phyloP scores from a whole-genome alignment of 805 yeast genomes.

The Ogataea philodendri region DNA sequence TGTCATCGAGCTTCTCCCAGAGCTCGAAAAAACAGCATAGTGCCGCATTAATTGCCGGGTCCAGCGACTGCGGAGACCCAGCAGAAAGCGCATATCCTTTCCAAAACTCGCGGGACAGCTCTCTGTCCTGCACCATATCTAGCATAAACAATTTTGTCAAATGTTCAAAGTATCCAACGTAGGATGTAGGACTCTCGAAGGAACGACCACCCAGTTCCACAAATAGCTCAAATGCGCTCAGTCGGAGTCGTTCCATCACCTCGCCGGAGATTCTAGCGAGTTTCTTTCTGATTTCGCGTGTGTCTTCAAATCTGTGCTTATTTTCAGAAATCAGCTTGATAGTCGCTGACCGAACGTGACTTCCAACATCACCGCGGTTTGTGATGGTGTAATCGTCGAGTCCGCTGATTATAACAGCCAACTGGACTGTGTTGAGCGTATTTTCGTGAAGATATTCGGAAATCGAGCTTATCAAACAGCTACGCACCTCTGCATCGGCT shows the following conservation, averaged over 20 bases:
- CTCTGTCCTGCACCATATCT: constrained; percentile 10
- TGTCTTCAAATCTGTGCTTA: constrained; percentile 13
- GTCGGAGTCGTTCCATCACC: constrained; percentile 54
- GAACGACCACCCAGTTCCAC: constrained; percentile 26
- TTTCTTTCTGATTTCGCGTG: constrained; percentile 29
- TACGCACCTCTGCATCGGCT: constrained; percentile 32
- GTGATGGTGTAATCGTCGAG: constrained; percentile 78
- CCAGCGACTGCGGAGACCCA: constrained; percentile 56
- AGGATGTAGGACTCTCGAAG: neutral
- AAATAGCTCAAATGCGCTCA: constrained; percentile 41
- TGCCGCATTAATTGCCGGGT: constrained; percentile 42
- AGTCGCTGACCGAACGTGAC: constrained; percentile 56
- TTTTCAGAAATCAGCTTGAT: constrained; percentile 40
- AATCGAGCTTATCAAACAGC: constrained; percentile 27
- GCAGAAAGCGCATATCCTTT: constrained; percentile 51
- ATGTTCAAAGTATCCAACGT: constrained; percentile 30
- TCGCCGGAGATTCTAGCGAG: constrained; percentile 63
- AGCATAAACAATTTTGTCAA: constrained; percentile 27
- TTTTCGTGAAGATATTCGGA: constrained; percentile 24
- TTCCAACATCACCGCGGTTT: constrained; percentile 90
- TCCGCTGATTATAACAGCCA: constrained; percentile 32
- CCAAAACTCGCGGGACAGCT: constrained; percentile 44
- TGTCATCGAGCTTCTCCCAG: constrained; percentile 20
- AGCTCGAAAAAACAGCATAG: constrained; percentile 36
- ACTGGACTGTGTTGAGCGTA: constrained; percentile 11